Evolutionary conservation across 1,139 yeast genomes (phyloP).

Genomic region (Yamadazyma trypodendri): DNA sequence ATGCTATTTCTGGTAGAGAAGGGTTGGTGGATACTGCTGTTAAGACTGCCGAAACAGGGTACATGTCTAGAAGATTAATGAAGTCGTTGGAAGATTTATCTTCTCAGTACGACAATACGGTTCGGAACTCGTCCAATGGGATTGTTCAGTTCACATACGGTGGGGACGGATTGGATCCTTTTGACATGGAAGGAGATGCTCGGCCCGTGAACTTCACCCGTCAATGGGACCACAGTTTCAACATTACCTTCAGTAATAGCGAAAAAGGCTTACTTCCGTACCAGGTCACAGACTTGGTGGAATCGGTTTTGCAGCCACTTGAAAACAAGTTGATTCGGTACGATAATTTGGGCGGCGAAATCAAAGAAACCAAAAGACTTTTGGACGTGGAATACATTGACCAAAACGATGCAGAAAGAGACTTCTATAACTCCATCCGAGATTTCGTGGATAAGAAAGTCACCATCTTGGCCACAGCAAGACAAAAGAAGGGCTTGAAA

Average conservation of each 20-base stretch:
- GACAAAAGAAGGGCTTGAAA: slow-evolving; percentile 52
- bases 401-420: slow-evolving; percentile 82
- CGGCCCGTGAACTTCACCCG: slow-evolving; percentile 89
- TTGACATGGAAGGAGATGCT: slow-evolving; percentile 99
- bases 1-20: slow-evolving; percentile 99
- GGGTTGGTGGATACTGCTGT: slow-evolving; percentile 99
- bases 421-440: slow-evolving; percentile 72
- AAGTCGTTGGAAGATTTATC: slow-evolving; percentile 96
- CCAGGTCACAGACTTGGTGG: slow-evolving; percentile 57
- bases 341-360: slow-evolving; percentile 69
- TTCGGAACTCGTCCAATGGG: slow-evolving; percentile 91
- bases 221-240: slow-evolving; percentile 91
- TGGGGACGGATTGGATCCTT: slow-evolving; percentile 97
- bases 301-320: slow-evolving; percentile 58
- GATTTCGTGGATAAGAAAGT: slow-evolving; percentile 63
- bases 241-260: slow-evolving; percentile 59
- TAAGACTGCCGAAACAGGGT: slow-evolving; percentile 98
- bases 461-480: slow-evolving; percentile 49
- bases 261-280: slow-evolving; percentile 70
- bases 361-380: slow-evolving; percentile 35
- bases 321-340: slow-evolving; percentile 59
- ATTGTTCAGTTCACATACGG: slow-evolving; percentile 98
- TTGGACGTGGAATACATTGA: slow-evolving; percentile 62
- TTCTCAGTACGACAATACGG: slow-evolving; percentile 90
- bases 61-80: slow-evolving; percentile 98